Evolutionary conservation across 345 rosid species (phyloP), one percentile per base, ranked within the genome.

Genomic region (Laguncularia racemosa): DNA sequence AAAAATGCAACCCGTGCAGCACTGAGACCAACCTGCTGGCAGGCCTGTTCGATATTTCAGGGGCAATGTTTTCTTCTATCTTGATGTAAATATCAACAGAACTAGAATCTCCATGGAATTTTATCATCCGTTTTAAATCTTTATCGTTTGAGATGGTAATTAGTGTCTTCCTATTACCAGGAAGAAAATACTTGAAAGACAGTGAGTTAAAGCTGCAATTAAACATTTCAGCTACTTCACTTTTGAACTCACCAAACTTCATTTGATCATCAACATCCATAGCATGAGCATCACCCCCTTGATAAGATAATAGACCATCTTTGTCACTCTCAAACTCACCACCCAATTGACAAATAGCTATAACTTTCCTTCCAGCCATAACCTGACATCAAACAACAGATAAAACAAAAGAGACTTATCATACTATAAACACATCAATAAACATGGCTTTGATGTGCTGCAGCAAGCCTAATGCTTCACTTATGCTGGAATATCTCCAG

Each of bases 151-250:
- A 82, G 71, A 85, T 56, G 44, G 91, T 79, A 70, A 88, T 92
- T 44, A 92, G 85, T 0, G 93, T 88, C 69, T 80, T 88, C 65
- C 62, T 84, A 76, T 91, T 86, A 52, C 88, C 85, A 0, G 98
- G 98, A 50, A 91, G 95, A 51, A 88, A 88, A 77, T 91, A 91
- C 55, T 86, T 88, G 44, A 91, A 71, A 54, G 75, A 78, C 67
- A 91, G 80, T 6, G 72, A 53, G 20, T 55, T 58, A 61, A 61
- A 16, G 49, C 64, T 68, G 51, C 70, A 78, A 57, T 58, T 82
- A 62, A 82, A 85, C 86, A 82, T 80, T 60, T 82, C 92, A 6
- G 86, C 83, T 18, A 78, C 79, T 67, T 85, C 88, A 26, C n/a
- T 46, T 81, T 74, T 80, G 75, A 85, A 85, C 60, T 85, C 86